A percentile compares a stretch with the other conserved stretches of the same genome.
Conservation (phyloP, 108 stramenopile genomes). For the Aurantiochytrium sp. region DNA sequence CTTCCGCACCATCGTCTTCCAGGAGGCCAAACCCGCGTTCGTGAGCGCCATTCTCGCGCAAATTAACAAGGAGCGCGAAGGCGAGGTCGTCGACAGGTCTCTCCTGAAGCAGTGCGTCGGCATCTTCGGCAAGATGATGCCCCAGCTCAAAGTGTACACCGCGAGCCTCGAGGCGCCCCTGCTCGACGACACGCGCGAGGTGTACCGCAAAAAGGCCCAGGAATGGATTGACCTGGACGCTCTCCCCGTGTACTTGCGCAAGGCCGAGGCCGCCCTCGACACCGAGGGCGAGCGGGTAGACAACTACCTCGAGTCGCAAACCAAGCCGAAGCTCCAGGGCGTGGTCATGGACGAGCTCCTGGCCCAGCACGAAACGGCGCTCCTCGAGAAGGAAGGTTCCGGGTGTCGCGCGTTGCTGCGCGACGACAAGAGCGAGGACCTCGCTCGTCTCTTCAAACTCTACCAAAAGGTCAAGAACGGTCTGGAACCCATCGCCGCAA, state of each 20-base stretch:
- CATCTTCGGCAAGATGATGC: constrained; percentile 95
- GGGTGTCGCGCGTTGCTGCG: constrained; percentile 88
- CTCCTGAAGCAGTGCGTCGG: constrained; percentile 88
- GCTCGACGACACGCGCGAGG: constrained; percentile 76
- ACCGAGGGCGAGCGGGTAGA: constrained; percentile 79
- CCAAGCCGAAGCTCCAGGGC: constrained; percentile 79
- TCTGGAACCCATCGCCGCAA: constrained; percentile 83
- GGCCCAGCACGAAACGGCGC: constrained; percentile 79
- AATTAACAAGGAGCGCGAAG: constrained; percentile 89
- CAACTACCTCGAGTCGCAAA: constrained; percentile 82
- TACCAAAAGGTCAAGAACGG: constrained; percentile 87
- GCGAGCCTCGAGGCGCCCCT: constrained; percentile 83
- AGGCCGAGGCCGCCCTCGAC: constrained; percentile 85
- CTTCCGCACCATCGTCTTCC: constrained; percentile 90
- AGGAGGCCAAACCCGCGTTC: constrained; percentile 77
- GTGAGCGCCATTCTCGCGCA: constrained; percentile 81
- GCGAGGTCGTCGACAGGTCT: constrained; percentile 84
- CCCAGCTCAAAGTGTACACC: constrained; percentile 78
- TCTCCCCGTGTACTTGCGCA: constrained; percentile 92
- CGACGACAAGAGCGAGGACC: constrained; percentile 92
- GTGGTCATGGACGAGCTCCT: constrained; percentile 91
- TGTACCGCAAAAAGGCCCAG: constrained; percentile 83
- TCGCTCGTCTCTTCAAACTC: constrained; percentile 90
- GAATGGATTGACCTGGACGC: constrained; percentile 91
- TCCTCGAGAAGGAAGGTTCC: constrained; percentile 93